These are phyloP conservation scores for Cystobasidium pallidum DNA, from an alignment of 1,284 basidiomycete genomes.

Conservation along the genomic window DNA sequence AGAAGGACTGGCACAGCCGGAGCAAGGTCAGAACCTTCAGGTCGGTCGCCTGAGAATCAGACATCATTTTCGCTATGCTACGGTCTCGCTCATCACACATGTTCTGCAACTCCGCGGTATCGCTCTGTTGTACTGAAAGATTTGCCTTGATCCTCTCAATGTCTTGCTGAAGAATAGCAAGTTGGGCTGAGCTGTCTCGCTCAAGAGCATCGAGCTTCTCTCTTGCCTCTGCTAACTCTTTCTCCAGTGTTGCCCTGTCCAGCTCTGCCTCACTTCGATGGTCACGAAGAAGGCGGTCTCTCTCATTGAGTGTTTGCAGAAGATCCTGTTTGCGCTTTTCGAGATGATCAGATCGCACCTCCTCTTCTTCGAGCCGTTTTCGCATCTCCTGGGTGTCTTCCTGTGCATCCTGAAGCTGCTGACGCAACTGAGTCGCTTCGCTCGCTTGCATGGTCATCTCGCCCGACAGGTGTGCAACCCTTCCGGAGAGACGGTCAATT, in stretches of 20 bases:
- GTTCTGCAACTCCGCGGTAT: conserved; percentile 55
- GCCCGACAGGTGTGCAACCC: conserved; percentile 29
- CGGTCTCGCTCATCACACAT: conserved; percentile 51
- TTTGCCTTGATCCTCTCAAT: conserved; percentile 45
- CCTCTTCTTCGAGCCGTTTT: conserved; percentile 64
- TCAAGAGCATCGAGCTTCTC: conserved; percentile 44
- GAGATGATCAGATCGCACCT: conserved; percentile 45
- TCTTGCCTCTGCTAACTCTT: conserved; percentile 57
- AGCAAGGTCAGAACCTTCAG: conserved; percentile 9
- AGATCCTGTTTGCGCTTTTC: conserved; percentile 41
- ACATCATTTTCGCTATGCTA: conserved; percentile 8
- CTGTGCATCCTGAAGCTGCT: conserved; percentile 35
- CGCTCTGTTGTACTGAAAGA: conserved; percentile 55
- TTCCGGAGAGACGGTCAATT: conserved; percentile 20
- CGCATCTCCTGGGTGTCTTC: conserved; percentile 58
- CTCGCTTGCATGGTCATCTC: conserved; percentile 33
- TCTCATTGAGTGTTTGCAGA: conserved; percentile 60
- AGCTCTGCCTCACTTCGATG: conserved; percentile 59
- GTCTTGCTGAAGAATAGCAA: neutral
- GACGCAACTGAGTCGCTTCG: conserved; percentile 12
- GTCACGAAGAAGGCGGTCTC: conserved; percentile 80
- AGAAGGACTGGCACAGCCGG: neutral
- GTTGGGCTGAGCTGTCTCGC: neutral
- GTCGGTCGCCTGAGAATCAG: conserved; percentile 5
- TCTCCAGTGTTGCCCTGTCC: conserved; percentile 56